These are phyloP conservation scores for Climacium dendroides DNA, from an alignment of 225 moss, liverwort and hornwort species.

Conservation along the genomic window DNA sequence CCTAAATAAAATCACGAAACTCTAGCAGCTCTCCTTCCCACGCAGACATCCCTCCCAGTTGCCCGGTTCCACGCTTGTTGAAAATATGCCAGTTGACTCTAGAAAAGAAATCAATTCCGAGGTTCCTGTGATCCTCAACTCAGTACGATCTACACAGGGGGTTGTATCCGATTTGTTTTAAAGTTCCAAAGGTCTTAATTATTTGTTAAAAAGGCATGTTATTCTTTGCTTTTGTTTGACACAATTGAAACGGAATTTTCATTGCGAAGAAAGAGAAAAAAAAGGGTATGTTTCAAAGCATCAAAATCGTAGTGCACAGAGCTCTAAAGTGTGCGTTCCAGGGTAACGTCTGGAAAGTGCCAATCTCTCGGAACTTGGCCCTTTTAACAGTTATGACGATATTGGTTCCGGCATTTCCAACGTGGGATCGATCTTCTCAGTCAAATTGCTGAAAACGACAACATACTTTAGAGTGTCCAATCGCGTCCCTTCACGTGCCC, in stretches of 20 bases:
- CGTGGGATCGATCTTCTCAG: not conserved
- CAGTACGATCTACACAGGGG: not conserved
- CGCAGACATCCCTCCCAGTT: not conserved
- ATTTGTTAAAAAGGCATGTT: not conserved
- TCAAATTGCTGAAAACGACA: not conserved
- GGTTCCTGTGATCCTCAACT: not conserved
- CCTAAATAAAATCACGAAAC: not conserved
- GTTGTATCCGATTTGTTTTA: not conserved
- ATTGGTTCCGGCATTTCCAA: not conserved
- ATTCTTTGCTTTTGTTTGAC: no score
- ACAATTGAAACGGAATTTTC: no score
- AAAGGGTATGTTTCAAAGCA: not conserved
- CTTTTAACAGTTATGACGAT: not conserved
- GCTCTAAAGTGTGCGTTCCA: not conserved
- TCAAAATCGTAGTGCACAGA: not conserved
- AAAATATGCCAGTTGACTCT: not conserved
- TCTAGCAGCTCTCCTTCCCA: not conserved
- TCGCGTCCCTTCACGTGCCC: not conserved
- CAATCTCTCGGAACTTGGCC: not conserved
- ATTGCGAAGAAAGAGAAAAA: no score
- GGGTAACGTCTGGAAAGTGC: not conserved
- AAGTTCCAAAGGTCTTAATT: not conserved
- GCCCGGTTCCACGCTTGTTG: not conserved
- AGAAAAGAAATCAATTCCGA: not conserved
- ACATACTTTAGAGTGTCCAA: no score